Evolutionary conservation across 257 asterid genomes (phyloP).

Genomic region (Eucommia ulmoides): DNA sequence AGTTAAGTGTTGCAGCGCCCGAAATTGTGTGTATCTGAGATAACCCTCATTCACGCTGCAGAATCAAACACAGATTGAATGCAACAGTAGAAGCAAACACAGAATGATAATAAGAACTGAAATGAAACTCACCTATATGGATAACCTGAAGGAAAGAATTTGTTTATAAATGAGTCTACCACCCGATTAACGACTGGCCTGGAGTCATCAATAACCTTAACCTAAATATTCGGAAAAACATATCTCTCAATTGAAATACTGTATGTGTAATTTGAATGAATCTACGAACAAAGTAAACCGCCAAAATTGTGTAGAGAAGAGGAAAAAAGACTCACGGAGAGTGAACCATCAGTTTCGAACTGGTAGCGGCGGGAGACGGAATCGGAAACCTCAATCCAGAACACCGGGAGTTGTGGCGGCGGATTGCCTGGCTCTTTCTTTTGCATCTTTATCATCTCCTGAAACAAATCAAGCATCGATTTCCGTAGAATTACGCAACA

Average conservation of each 20-base stretch:
- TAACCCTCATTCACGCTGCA: slow-evolving; percentile 94
- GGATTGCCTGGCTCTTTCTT: slow-evolving; percentile 19
- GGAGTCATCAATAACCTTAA: slow-evolving; percentile 60
- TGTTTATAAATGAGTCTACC: slow-evolving; percentile 60
- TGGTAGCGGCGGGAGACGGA: slow-evolving; percentile 58
- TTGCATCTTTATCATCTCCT: slow-evolving; percentile 52
- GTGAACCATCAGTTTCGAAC: slow-evolving; percentile 69
- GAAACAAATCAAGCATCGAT: no score
- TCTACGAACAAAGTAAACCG: no score
- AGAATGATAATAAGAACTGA: slow-evolving; percentile 4
- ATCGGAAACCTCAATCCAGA: slow-evolving; percentile 77
- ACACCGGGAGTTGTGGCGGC: slow-evolving; percentile 35
- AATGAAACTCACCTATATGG: slow-evolving; percentile 59
- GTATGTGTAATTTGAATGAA: no score
- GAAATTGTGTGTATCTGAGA: slow-evolving; percentile 86
- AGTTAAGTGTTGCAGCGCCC: slow-evolving; percentile 89
- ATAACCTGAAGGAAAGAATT: slow-evolving; percentile 90
- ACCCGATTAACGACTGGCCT: slow-evolving; percentile 55
- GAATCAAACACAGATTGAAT: slow-evolving; percentile 9
- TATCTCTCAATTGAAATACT: no score
- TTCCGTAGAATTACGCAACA: not conserved
- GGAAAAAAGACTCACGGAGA: slow-evolving; percentile 32
- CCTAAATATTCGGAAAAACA: no score
- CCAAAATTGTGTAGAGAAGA: not conserved
- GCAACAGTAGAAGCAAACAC: slow-evolving; percentile 34